Evolutionary conservation across 164 flowering plant species (phyloP), one percentile per base, ranked within the genome.

Genomic region (Tinospora cordifolia): DNA sequence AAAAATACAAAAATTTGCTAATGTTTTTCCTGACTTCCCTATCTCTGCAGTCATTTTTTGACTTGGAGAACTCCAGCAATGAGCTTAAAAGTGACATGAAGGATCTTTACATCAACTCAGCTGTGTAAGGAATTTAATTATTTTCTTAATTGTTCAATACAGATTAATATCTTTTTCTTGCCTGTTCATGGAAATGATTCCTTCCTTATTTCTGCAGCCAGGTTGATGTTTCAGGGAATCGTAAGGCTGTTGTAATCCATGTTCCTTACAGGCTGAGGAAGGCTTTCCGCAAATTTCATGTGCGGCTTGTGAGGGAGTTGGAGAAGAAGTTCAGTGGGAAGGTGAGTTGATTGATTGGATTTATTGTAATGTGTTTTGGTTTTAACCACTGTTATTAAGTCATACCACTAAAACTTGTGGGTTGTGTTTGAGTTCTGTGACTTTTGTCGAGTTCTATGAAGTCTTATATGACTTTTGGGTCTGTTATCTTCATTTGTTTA

Each of bases 311-410:
- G 38, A 83, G 96, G 60, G 98, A 92, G 79, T 86, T 90, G 21
- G 98, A 92, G 80, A 92, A 92, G 87, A 92, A 92, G 77, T 89
- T 92, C 79, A 89, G 96, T 68, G 98, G 98, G 21, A 92, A 90
- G 95, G 98, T 89, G 59, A 63, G 60, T 17, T n/a, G 4, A 54
- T 21, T 54, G 60, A 8, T 6, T 54, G 21, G 2, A 3, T 9
- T 21, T 54, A 19, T 51, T 3, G 4, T 51, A 2, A 17, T n/a
- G 6, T n/a, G 36, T 19, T 54, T 8, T 54, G 47, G 47, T 44
- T 44, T 5, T 44, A 44, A 44, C 0, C n/a, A n/a, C n/a, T n/a
- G n/a, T n/a, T n/a, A n/a, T n/a, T n/a, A n/a, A n/a, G n/a, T n/a
- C n/a, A n/a, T n/a, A n/a, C n/a, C n/a, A n/a, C n/a, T n/a, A n/a